Evolutionary conservation across 2,329 filamentous ascomycete species (phyloP).

Genomic region (Ophiostoma fasciatum): DNA sequence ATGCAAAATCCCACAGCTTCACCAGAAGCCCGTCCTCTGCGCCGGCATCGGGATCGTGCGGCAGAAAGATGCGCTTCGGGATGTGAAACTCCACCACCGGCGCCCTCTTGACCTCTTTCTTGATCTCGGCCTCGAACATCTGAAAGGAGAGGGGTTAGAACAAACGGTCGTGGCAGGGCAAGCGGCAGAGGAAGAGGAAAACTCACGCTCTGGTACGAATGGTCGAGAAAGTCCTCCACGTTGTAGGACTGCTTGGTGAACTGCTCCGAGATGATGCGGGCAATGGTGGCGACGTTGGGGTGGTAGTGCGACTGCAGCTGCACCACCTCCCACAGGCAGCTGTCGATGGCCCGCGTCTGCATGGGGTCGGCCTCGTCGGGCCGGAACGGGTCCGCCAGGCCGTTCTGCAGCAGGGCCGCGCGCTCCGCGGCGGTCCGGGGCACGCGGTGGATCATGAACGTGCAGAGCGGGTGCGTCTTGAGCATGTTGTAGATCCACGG

Average conservation of each 20-base stretch:
- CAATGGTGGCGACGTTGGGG: slow-evolving; percentile 86
- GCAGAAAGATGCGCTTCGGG: slow-evolving; percentile 63
- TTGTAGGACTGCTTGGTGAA: slow-evolving; percentile 94
- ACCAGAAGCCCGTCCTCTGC: slow-evolving; percentile 40
- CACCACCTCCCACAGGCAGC: slow-evolving; percentile 87
- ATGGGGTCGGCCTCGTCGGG: slow-evolving; percentile 66
- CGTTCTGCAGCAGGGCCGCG: slow-evolving; percentile 39
- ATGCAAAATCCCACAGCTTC: slow-evolving; percentile 45
- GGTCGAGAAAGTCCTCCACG: slow-evolving; percentile 92
- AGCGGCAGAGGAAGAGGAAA: not conserved
- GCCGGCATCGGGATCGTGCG: slow-evolving; percentile 31
- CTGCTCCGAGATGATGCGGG: slow-evolving; percentile 87
- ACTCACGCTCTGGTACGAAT: slow-evolving; percentile 69
- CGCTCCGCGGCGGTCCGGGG: slow-evolving; percentile 40
- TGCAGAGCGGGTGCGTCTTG: slow-evolving; percentile 76
- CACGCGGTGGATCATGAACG: slow-evolving; percentile 88
- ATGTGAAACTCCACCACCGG: slow-evolving; percentile 92
- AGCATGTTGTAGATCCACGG: slow-evolving; percentile 95
- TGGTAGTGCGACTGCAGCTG: slow-evolving; percentile 89
- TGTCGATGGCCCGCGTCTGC: slow-evolving; percentile 76
- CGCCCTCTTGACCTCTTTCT: slow-evolving; percentile 68
- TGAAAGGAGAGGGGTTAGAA: slow-evolving; percentile 26
- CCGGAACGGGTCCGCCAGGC: slow-evolving; percentile 59
- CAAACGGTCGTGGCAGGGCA: too few relatives aligned
- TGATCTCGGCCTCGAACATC: slow-evolving; percentile 72